Evolutionary conservation across 305 asterid genomes (phyloP).

Genomic region (Rubia tinctorum): DNA sequence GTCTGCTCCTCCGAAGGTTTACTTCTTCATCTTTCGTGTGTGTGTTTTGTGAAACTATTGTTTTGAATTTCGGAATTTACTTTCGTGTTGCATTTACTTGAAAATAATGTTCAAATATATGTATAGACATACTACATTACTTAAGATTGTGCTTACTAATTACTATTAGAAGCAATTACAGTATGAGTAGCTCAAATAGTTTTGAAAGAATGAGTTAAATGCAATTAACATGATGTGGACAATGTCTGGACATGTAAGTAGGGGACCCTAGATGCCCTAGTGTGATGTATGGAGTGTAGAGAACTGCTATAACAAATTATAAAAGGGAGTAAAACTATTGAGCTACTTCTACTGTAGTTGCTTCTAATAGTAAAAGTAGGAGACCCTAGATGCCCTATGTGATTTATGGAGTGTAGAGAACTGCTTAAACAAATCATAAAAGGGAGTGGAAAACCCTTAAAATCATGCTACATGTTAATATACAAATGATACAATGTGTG

Average conservation of each 20-base stretch:
- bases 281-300: background rate
- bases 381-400: background rate
- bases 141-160: no score
- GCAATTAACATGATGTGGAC: background rate
- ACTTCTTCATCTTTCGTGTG: background rate
- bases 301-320: no score
- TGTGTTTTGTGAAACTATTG: background rate
- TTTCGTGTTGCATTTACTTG: background rate
- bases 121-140: background rate
- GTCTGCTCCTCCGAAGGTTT: constrained; percentile 91
- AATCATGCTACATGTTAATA: background rate
- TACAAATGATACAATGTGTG: background rate
- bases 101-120: background rate
- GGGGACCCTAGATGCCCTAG: background rate
- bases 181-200: background rate
- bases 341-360: no score
- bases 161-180: background rate
- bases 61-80: background rate
- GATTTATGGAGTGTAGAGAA: background rate
- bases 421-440: background rate
- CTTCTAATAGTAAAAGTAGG: no score
- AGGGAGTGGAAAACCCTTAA: background rate
- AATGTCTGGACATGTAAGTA: background rate
- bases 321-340: no score
- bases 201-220: background rate